phyloP scores from a whole-genome alignment of 805 yeast genomes.

The Kodamaea restingae region DNA sequence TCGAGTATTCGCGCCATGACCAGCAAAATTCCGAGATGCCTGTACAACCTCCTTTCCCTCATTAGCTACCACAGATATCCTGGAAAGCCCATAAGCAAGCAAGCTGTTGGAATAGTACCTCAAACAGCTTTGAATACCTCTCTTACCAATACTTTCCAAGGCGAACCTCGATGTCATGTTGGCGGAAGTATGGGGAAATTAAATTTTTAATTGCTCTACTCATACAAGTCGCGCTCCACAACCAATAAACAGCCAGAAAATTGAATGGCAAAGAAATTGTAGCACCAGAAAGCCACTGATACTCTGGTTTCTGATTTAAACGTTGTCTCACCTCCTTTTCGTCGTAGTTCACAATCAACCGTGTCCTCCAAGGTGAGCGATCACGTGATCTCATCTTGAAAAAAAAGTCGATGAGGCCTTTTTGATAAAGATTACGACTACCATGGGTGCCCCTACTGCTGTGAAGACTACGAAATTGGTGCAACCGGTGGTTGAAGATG shows the following conservation, averaged over 20 bases:
- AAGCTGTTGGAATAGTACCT: too few species aligned
- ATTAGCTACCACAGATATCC: too few species aligned
- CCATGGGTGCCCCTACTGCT: constrained; percentile 46
- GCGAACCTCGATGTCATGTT: not conserved
- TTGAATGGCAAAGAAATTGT: too few species aligned
- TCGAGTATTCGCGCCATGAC: too few species aligned
- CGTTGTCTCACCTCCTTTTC: too few species aligned
- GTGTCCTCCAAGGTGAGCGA: too few species aligned
- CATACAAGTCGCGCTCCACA: too few species aligned
- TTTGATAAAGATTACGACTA: constrained; percentile 5
- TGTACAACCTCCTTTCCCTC: too few species aligned
- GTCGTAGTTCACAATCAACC: too few species aligned
- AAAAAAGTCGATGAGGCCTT: constrained; percentile 2
- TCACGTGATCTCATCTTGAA: constrained; percentile 4
- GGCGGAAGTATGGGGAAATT: not conserved
- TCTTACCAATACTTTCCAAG: not conserved
- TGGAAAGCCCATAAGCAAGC: too few species aligned
- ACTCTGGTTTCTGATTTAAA: not conserved
- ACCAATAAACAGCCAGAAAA: too few species aligned
- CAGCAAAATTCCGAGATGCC: too few species aligned
- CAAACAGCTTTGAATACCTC: not conserved
- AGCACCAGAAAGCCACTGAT: not conserved
- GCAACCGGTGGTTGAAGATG: constrained; percentile 10
- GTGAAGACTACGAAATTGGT: constrained; percentile 6
- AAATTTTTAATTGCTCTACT: not conserved